Base-by-base conservation (phyloP, 371 early-diverging fungal genomes). In the Rhizopus delemar region DNA sequence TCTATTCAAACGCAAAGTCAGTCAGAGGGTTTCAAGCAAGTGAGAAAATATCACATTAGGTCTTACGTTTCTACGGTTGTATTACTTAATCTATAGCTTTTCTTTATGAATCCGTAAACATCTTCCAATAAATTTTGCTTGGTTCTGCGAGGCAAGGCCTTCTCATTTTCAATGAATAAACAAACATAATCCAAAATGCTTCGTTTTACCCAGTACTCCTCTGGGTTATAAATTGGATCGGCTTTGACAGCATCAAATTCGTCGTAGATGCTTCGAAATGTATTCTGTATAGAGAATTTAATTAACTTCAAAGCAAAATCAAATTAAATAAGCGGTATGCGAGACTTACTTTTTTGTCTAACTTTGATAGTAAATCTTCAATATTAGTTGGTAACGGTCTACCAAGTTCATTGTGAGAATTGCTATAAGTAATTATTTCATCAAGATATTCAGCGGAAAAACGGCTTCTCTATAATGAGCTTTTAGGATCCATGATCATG, bases 21-120 rank as follows among this genome's bases (percentile, higher is more conserved):
- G 54, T 53, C 49, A 60, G 49, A 60, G 46, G 41, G 32, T 41
- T 52, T 53, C 53, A 60, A 48, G 46, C 38, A 60, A 53, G 49
- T 45, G 46, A 53, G 39, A 55, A 60, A 52, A 60, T 55, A 50
- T 54, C 61, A 60, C 52, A 43, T 59, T 52, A 46, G 45, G 50
- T 52, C 61, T 54, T 60, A 60, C 54, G 41, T 54, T 49, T 50
- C 49, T 52, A 51, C 51, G 33, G 45, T 60, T 43, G 61, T 60
- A 28, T 51, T 51, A 41, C 61, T 60, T 43, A 60, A 53, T 50
- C 50, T 53, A 52, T 50, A 38, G 41, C 55, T 54, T 41, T 53
- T 54, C 51, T 60, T 60, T 41, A 60, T 60, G 43, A 60, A 60
- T 16, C 61, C 55, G 51, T 54, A 60, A 54, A 60, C 61, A 50